A percentile compares a stretch with the other conserved stretches of the same genome.
phyloP scores from a whole-genome alignment of 345 rosid genomes.

The Aegle marmelos region DNA sequence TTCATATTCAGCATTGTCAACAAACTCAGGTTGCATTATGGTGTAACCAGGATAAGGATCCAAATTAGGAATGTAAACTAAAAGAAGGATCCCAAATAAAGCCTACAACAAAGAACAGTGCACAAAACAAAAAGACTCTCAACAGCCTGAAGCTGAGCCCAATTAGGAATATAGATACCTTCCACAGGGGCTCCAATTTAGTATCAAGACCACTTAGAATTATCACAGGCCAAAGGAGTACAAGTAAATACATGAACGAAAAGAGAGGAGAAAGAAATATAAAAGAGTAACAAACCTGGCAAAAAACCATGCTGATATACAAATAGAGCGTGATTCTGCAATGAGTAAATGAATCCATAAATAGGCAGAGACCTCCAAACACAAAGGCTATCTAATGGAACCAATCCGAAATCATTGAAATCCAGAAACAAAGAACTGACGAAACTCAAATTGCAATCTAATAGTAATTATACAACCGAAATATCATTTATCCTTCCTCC shows the following conservation, averaged over 20 bases:
- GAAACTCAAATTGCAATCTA: not conserved
- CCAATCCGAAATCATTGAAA: not conserved
- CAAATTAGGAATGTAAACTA: slow-evolving; percentile 65
- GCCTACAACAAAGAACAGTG: slow-evolving; percentile 40
- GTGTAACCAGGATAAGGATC: slow-evolving; percentile 71
- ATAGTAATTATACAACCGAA: not conserved
- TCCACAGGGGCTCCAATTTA: not conserved
- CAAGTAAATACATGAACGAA: not conserved
- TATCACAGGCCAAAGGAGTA: not conserved
- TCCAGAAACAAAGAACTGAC: not conserved
- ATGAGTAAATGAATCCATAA: slow-evolving; percentile 21
- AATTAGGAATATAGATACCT: not conserved
- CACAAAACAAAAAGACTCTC: not conserved
- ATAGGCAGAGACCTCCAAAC: not conserved
- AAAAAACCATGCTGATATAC: slow-evolving; percentile 55
- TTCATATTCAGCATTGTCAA: slow-evolving; percentile 61
- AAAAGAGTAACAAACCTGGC: slow-evolving; percentile 58
- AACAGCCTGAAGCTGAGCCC: slow-evolving; percentile 1
- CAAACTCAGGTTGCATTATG: slow-evolving; percentile 38
- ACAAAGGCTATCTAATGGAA: not conserved
- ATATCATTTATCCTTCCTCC: not conserved
- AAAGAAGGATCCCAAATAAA: slow-evolving; percentile 71
- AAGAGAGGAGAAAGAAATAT: not conserved
- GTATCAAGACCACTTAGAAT: not conserved
- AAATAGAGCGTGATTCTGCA: slow-evolving; percentile 57